Evolutionary conservation across 2,329 filamentous ascomycete species (phyloP), one percentile per base, ranked within the genome.

Genomic region (Diaporthe vexans): DNA sequence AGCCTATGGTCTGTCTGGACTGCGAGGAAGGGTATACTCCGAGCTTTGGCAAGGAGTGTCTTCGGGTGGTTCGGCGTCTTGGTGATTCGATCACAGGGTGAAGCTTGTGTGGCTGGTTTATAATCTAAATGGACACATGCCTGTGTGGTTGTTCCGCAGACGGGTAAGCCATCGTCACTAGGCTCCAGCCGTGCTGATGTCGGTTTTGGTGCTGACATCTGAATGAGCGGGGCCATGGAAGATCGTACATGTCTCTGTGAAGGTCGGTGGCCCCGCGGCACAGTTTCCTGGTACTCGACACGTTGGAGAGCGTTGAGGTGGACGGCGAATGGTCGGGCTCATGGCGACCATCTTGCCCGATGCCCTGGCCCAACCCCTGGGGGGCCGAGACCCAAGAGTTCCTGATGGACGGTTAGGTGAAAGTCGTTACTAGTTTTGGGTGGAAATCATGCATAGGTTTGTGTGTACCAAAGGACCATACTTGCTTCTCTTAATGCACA

Each of bases 81-180:
- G 63, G n/a, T 52, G 43, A 24, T 35, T 52, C 21, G 29, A 67
- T 35, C 29, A 37, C 46, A 40, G 33, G 33, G 9, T 54, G 48
- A 54, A 40, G 63, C 3, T 21, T 68, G 48, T 68, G 63, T 54
- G 63, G 63, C 48, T 68, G 48, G 63, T 21, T 40, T 21, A 51
- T 54, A 68, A 68, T 68, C 48, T 68, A 40, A 54, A 54, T 68
- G 63, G 33, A 54, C 33, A 68, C 29, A 33, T 68, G 63, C 52
- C 21, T 67, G 63, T 54, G 33, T 68, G 48, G 46, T 35, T 54
- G 17, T 24, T 40, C 33, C 63, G 33, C 48, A 68, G 33, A 15
- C n/a, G 37, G 26, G 63, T 40, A 54, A 68, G 63, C 63, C 48
- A 68, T 68, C n/a, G 48, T 68, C 33, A 46, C 63, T 40, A 40